phyloP scores from a whole-genome alignment of 2,329 filamentous ascomycete species.

The Aspergillus ochraceus region DNA sequence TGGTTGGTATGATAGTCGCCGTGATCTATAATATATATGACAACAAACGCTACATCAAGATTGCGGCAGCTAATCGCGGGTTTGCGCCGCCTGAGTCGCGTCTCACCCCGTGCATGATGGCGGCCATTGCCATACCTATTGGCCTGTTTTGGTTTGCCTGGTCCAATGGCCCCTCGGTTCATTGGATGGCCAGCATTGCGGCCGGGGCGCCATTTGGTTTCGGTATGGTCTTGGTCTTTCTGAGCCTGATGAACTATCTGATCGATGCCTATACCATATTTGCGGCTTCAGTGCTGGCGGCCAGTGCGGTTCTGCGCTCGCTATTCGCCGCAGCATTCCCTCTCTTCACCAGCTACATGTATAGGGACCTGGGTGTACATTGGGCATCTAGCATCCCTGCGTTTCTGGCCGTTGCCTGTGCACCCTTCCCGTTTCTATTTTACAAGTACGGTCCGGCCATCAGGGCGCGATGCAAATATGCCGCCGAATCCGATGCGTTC shows the following conservation, averaged over 20 bases:
- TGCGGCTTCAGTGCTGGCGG: conserved; percentile 16
- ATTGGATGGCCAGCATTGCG: conserved; percentile 15
- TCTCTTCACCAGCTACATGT: conserved; percentile 41
- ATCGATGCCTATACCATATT: conserved; percentile 19
- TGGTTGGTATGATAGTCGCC: conserved; percentile 34
- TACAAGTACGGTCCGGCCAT: conserved; percentile 16
- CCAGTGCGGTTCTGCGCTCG: conserved; percentile 26
- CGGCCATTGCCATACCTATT: conserved; percentile 13
- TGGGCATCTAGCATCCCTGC: conserved; percentile 41
- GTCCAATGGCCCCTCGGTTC: conserved; percentile 14
- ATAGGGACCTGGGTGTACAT: conserved; percentile 38
- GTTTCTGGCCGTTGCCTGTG: conserved; percentile 25
- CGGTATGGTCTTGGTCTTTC: conserved; percentile 21
- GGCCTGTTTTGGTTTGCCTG: conserved; percentile 22
- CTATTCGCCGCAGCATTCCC: conserved; percentile 43
- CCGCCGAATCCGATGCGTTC: conserved; percentile 12
- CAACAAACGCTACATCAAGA: conserved; percentile 22
- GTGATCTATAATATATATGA: conserved; percentile 37
- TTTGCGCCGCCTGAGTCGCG: conserved; percentile 18
- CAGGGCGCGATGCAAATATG: conserved; percentile 14
- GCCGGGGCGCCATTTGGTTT: conserved; percentile 17
- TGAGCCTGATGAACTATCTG: conserved; percentile 18
- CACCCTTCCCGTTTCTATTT: conserved; percentile 34
- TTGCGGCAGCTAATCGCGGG: conserved; percentile 6
- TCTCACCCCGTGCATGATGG: conserved; percentile 17